A percentile compares a stretch with the other conserved stretches of the same genome.
Evolutionary conservation across 2,329 filamentous ascomycete species (phyloP).

Genomic region (Eurotiales sp.): DNA sequence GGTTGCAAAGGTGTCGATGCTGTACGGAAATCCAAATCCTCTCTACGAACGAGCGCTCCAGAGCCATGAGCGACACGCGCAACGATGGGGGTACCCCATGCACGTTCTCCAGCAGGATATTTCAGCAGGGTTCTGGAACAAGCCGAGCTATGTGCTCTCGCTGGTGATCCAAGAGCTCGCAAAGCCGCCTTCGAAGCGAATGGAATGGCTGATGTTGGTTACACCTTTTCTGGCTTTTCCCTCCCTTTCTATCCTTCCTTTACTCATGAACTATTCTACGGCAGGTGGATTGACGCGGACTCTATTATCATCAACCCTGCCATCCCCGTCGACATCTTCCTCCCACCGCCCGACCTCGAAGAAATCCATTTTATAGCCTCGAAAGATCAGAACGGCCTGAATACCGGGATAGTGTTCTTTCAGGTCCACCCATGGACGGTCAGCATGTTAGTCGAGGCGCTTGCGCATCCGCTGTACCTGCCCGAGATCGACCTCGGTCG

Average conservation of each 20-base stretch:
- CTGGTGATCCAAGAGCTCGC: conserved; percentile 31
- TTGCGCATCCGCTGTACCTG: conserved; percentile 23
- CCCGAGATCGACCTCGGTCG: conserved; percentile 19
- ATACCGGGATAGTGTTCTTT: conserved; percentile 31
- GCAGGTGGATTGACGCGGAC: conserved; percentile 32
- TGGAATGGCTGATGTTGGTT: conserved; percentile 37
- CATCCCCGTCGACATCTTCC: conserved; percentile 29
- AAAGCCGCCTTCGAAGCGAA: conserved; percentile 26
- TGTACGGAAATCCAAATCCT: conserved; percentile 28
- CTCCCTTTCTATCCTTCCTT: neutral
- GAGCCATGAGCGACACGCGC: conserved; percentile 32
- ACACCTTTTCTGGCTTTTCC: neutral
- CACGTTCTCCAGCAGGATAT: conserved; percentile 30
- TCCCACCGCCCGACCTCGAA: conserved; percentile 25
- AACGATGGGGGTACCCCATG: conserved; percentile 34
- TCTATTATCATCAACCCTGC: conserved; percentile 29
- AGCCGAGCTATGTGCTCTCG: conserved; percentile 27
- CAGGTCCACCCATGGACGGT: conserved; percentile 30
- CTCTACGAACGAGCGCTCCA: conserved; percentile 35
- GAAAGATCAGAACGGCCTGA: conserved; percentile 30
- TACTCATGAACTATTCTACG: neutral
- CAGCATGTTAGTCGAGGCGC: conserved; percentile 23
- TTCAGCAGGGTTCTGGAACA: conserved; percentile 33
- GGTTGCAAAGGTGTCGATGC: conserved; percentile 32
- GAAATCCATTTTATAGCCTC: conserved; percentile 29